Evolutionary conservation across 2,329 filamentous ascomycete species (phyloP).

Genomic region (Xylaria sp.): DNA sequence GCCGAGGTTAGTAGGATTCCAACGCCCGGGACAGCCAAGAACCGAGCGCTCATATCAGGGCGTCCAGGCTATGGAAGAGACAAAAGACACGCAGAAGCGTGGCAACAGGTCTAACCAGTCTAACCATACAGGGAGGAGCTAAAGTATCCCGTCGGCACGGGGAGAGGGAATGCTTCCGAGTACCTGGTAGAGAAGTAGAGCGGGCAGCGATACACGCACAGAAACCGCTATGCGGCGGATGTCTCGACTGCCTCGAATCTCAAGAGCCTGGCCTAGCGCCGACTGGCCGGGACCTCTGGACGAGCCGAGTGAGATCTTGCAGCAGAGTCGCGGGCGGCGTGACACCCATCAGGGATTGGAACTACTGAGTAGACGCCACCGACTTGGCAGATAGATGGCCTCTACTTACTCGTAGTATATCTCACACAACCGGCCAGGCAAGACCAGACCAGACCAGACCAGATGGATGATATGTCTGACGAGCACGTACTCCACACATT

Average conservation of each 20-base stretch:
- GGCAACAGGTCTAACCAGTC: constrained; percentile 10
- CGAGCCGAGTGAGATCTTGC: constrained; percentile 10
- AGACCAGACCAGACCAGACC: not conserved
- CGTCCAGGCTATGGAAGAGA: constrained; percentile 34
- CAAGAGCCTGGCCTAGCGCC: constrained; percentile 21
- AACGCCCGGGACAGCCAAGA: constrained; percentile 12
- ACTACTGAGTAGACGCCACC: constrained; percentile 9
- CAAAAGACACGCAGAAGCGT: constrained; percentile 29
- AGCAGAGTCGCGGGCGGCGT: constrained; percentile 7
- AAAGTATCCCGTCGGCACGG: constrained; percentile 32
- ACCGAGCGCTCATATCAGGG: constrained; percentile 34
- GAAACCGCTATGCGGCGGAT: constrained; percentile 26
- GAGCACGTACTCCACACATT: not conserved
- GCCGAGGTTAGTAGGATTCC: not conserved
- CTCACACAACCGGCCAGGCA: not conserved
- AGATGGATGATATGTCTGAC: not conserved
- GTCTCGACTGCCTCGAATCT: constrained; percentile 35
- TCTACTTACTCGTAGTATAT: no score
- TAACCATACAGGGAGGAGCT: constrained; percentile 33
- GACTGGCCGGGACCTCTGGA: constrained; percentile 16
- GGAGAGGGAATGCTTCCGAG: constrained; percentile 17
- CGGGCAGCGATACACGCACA: constrained; percentile 15
- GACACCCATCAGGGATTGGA: constrained; percentile 16
- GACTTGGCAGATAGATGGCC: not conserved
- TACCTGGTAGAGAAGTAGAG: not conserved